Conservation (phyloP, 2,329 filamentous ascomycete species). For the Thermochaetoides dissita region DNA sequence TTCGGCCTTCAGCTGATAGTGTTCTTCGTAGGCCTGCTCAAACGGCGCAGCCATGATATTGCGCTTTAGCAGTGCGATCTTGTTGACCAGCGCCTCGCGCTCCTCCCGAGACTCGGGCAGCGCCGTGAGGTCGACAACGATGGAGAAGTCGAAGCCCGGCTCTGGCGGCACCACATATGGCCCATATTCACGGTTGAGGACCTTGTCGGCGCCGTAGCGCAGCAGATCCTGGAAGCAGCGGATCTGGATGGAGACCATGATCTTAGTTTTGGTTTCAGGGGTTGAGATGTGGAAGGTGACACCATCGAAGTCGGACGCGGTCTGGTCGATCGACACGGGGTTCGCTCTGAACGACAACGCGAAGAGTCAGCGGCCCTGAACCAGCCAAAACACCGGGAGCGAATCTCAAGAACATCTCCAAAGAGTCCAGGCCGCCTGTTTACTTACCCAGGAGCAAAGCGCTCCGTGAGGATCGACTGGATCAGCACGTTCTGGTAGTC, state of each 20-base stretch:
- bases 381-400: too few relatives aligned
- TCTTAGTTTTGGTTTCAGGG: conserved; percentile 83
- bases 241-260: conserved; percentile 86
- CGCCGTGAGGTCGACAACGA: conserved; percentile 76
- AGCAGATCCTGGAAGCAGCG: conserved; percentile 90
- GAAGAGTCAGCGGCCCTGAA: conserved; percentile 1
- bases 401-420: too few relatives aligned
- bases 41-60: conserved; percentile 99
- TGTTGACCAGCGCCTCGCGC: conserved; percentile 71
- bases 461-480: conserved; percentile 86
- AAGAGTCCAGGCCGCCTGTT: too few relatives aligned
- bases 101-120: conserved; percentile 75
- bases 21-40: conserved; percentile 89
- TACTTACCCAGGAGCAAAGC: conserved; percentile 64
- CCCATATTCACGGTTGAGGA: conserved; percentile 89
- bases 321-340: conserved; percentile 86
- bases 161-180: conserved; percentile 79
- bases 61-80: conserved; percentile 85
- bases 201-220: conserved; percentile 79
- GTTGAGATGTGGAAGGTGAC: conserved; percentile 98
- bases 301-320: conserved; percentile 96
- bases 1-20: conserved; percentile 72
- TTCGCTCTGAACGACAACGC: conserved; percentile 45
- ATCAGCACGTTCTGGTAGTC: conserved; percentile 99
- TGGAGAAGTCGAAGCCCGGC: conserved; percentile 88